Evolutionary conservation across 805 yeast species (phyloP).

Genomic region (Lachancea thermotolerans): DNA sequence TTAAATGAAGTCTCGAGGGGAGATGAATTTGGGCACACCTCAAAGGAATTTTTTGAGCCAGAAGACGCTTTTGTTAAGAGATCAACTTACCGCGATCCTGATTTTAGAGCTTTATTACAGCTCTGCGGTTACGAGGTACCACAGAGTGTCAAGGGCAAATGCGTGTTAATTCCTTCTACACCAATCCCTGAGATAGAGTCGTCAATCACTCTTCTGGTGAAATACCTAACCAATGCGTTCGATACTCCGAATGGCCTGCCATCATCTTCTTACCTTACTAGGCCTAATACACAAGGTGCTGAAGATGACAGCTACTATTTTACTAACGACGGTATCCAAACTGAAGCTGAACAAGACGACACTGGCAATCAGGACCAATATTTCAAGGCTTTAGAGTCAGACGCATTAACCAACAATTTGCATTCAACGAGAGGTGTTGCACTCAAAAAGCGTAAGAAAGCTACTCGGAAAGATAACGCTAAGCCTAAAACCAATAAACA

Average conservation of each 20-base stretch:
- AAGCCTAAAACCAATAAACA: neutral
- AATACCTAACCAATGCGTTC: constrained; percentile 22
- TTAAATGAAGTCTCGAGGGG: constrained; percentile 5
- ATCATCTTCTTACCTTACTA: constrained; percentile 11
- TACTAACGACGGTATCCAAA: neutral
- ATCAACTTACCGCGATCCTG: constrained; percentile 19
- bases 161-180: constrained; percentile 15
- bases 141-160: constrained; percentile 10
- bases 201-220: constrained; percentile 13
- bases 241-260: constrained; percentile 11
- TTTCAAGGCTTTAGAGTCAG: neutral
- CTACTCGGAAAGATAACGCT: neutral
- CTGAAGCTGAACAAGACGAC: neutral
- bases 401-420: neutral
- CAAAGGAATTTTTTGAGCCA: constrained; percentile 11
- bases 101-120: constrained; percentile 24
- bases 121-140: constrained; percentile 23
- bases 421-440: neutral
- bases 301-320: neutral
- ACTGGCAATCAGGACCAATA: constrained; percentile 3
- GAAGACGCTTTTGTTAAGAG: constrained; percentile 6
- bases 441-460: neutral
- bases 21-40: constrained; percentile 7
- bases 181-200: constrained; percentile 12
- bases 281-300: constrained; percentile 8